Conservation (phyloP, 2,329 filamentous ascomycete species). For the Hymenoscyphus scutula region DNA sequence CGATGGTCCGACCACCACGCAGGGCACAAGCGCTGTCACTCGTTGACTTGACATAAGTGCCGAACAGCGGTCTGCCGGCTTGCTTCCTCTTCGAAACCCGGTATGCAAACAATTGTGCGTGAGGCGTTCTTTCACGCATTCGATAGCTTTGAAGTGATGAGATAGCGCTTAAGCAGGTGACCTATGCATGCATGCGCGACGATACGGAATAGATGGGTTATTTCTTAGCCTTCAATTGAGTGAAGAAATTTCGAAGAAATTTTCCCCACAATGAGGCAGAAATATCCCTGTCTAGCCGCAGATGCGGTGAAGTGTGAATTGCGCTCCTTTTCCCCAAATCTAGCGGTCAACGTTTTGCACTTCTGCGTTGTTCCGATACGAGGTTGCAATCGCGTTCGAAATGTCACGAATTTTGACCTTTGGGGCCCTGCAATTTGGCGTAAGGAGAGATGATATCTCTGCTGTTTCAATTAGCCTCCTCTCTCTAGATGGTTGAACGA, state of each 20-base stretch:
- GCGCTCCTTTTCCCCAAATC: neutral
- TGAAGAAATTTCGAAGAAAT: neutral
- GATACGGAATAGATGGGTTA: conserved; percentile 7
- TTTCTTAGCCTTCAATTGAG: conserved; percentile 9
- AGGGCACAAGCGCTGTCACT: neutral
- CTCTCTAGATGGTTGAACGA: neutral
- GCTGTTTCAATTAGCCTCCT: conserved; percentile 3
- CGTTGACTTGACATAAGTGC: conserved; percentile 15
- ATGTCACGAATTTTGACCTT: neutral
- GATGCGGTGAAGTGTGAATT: neutral
- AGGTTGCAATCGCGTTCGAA: neutral
- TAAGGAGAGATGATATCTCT: neutral
- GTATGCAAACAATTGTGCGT: conserved; percentile 12
- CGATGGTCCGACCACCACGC: conserved; percentile 7
- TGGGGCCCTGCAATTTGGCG: neutral
- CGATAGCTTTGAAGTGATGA: conserved; percentile 17
- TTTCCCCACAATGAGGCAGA: conserved; percentile 1
- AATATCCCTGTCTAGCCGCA: neutral
- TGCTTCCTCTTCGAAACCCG: conserved; percentile 13
- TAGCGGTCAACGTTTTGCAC: conserved; percentile 8
- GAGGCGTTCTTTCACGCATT: conserved; percentile 12
- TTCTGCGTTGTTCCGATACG: conserved; percentile 5
- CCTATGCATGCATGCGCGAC: conserved; percentile 19
- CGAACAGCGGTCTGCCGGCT: conserved; percentile 23
- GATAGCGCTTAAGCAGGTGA: conserved; percentile 31